Base-by-base conservation (phyloP, 331 rosid genomes). In the Dryas integrifolia region DNA sequence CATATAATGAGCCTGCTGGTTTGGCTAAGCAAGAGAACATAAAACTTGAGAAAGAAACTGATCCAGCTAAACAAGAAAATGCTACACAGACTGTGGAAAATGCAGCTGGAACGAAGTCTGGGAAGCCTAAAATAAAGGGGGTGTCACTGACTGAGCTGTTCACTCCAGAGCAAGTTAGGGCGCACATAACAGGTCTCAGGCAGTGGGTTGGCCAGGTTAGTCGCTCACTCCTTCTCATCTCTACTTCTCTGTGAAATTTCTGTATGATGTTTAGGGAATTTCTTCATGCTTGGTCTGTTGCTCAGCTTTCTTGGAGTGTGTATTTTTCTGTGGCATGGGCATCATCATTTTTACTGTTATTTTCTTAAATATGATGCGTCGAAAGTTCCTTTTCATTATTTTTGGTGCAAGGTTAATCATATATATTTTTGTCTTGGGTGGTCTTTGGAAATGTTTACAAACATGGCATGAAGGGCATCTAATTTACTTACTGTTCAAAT, bases 121-220 rank as follows among this genome's bases (percentile, higher is more conserved):
- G 98, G 79, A 94, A 94, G 83, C 96, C 97, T 74, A 94, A 91
- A 82, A 88, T 94, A 77, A 89, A 94, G 73, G 98, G 96, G 35
- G 98, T 94, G 59, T 94, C 98, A 38, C 58, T 94, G 74, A 91
- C 95, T 49, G 97, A 94, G 60, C 73, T 94, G 77, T 94, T 94
- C 75, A 89, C 97, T 59, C 98, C 98, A 7, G 96, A 94, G 85
- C 96, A 91, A 84, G 96, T 94, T 74, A 84, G 90, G 80, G 91
- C 85, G 51, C 98, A 94, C 69, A 94, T 91, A 62, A 70, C 44
- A 39, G 95, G 98, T 75, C 96, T 94, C 78, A 84, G 97, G 87
- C 96, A 79, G 78, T 94, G 98, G 98, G 96, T 94, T 87, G 98
- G 98, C 81, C 96, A 89, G 87, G 99, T 95, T 84, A 79, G 86